phyloP scores from a whole-genome alignment of 441 rosid genomes.

The Brassica balearica region DNA sequence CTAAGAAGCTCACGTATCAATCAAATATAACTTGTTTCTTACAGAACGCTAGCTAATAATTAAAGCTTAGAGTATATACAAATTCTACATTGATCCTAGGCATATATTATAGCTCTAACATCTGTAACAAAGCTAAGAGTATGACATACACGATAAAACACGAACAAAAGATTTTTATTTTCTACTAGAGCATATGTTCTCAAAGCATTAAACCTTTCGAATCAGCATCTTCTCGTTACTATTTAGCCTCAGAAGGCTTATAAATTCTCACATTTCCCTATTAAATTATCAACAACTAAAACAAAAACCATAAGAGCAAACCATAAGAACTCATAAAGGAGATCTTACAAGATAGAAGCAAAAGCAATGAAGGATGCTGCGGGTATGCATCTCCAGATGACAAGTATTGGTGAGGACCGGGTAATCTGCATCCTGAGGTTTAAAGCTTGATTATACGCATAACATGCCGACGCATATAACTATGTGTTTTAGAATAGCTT shows the following conservation, averaged over 20 bases:
- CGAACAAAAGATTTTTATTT: slow-evolving; percentile 23
- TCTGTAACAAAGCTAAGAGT: slow-evolving; percentile 13
- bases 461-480: background rate
- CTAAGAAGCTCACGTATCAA: no score
- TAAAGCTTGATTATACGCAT: slow-evolving; percentile 28
- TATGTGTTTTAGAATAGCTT: slow-evolving; percentile 38
- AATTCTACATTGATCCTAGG: background rate
- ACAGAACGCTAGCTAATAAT: background rate
- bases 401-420: slow-evolving; percentile 62
- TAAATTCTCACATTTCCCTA: slow-evolving; percentile 50
- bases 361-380: slow-evolving; percentile 3
- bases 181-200: slow-evolving; percentile 38
- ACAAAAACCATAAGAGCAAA: background rate
- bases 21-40: background rate
- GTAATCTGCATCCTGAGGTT: slow-evolving; percentile 99
- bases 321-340: slow-evolving; percentile 9
- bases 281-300: slow-evolving; percentile 44
- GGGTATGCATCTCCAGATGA: background rate
- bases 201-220: slow-evolving; percentile 47
- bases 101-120: background rate
- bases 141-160: slow-evolving; percentile 16
- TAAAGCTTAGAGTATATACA: background rate
- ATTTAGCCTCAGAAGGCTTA: slow-evolving; percentile 47
- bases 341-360: slow-evolving; percentile 10
- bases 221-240: slow-evolving; percentile 42